Base-by-base conservation (phyloP, 306 rosid species). In the Cyamopsis tetragonoloba region DNA sequence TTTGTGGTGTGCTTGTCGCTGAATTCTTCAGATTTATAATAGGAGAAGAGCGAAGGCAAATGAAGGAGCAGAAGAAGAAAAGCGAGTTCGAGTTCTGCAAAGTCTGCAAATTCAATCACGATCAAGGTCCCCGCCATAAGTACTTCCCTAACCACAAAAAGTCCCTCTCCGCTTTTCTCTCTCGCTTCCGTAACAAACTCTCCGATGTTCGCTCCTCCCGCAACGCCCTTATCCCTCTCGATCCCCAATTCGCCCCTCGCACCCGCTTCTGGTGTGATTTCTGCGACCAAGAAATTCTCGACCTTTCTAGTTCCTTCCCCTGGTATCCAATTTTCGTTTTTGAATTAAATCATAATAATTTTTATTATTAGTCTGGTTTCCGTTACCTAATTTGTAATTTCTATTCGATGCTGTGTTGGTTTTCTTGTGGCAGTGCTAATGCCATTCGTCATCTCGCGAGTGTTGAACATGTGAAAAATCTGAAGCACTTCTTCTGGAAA, bases 401-500 rank as follows among this genome's bases (percentile, higher is more conserved):
- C 15, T 41, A 65, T 64, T 31, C 30, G 0, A 34, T 69, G 34
- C 4, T 43, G 11, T 53, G 22, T 57, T 59, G 41, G 19, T 50
- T 78, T 50, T 78, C 57, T 30, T 7, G 57, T 38, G 18, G 23
- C 85, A 93, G 99, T 74, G 79, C 62, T 53, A 83, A 85, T 80
- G 97, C 86, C 0, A 88, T 93, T 68, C 80, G 57, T 62, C 99
- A 90, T 79, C 79, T 93, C 10, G 89, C 97, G 6, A 83, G 87
- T 57, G 78, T 22, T 2, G 79, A 77, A 66, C 99, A 93, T 42
- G 50, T 86, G 71, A 86, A 88, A 82, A 85, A 82, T 80, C 77
- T 88, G 90, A 93, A 86, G 89, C 96, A 86, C 49, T 88, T 90
- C 51, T 73, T 85, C 47, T 90, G 99, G 96, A 90, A 93, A 73